Percentiles rank a stretch among this genome's conserved stretches.
These are phyloP conservation scores for Populus trichocarpa DNA, from an alignment of 441 rosid species.

Conservation along the genomic window DNA sequence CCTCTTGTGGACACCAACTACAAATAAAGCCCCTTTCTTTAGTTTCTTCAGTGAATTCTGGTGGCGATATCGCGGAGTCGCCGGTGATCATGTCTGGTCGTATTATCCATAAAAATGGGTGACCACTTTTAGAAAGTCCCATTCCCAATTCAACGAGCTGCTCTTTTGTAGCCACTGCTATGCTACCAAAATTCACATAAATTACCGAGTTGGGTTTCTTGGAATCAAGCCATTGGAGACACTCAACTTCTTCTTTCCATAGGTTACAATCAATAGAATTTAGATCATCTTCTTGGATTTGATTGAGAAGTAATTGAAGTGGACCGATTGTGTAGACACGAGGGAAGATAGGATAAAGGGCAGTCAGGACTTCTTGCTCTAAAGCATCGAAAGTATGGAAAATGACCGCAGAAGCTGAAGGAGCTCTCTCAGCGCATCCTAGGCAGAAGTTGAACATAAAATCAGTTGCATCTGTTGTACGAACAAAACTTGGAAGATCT, in stretches of 20 bases:
- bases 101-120: no score
- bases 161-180: background rate
- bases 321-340: no score
- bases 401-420: background rate
- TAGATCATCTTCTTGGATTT: constrained; percentile 5
- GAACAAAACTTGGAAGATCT: background rate
- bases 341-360: background rate
- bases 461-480: background rate
- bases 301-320: background rate
- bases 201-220: background rate
- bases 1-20: no score
- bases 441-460: background rate
- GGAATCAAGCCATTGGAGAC: constrained; percentile 28
- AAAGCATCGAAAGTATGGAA: background rate
- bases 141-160: no score
- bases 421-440: background rate
- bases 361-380: background rate
- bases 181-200: background rate
- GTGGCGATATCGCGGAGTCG: no score
- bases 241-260: constrained; percentile 26
- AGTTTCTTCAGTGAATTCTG: no score
- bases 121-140: no score
- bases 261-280: background rate
- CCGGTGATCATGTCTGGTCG: no score
- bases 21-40: no score